Evolutionary conservation across 129 eudicot genomes (phyloP).

Genomic region (Calendula officinalis): DNA sequence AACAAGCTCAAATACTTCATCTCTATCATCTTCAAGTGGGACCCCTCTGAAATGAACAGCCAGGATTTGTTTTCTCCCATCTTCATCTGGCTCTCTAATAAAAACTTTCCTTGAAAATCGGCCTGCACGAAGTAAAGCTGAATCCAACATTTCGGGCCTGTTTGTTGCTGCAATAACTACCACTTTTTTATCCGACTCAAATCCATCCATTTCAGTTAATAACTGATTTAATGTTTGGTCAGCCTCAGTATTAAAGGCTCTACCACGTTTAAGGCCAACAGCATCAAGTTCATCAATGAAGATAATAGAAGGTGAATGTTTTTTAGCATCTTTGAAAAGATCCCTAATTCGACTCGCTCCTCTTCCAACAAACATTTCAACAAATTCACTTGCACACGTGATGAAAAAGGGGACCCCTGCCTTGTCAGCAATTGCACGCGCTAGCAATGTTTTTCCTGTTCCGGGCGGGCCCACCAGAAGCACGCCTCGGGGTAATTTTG

Average conservation of each 20-base stretch:
- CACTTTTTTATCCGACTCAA: conserved; percentile 45
- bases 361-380: conserved; percentile 49
- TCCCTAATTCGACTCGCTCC: conserved; percentile 48
- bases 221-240: conserved; percentile 52
- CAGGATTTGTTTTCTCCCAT: conserved; percentile 49
- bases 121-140: conserved; percentile 51
- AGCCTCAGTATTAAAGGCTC: conserved; percentile 41
- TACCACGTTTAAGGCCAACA: conserved; percentile 39
- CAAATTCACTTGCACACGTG: conserved; percentile 41
- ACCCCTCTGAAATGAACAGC: conserved; percentile 42
- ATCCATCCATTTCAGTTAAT: conserved; percentile 61
- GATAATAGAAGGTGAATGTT: conserved; percentile 37
- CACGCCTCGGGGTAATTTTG: conserved; percentile 36
- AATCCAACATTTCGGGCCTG: conserved; percentile 52
- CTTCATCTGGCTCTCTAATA: conserved; percentile 52
- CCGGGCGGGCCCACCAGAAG: conserved; percentile 50
- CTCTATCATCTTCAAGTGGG: conserved; percentile 40
- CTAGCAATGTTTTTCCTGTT: conserved; percentile 43
- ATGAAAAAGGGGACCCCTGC: conserved; percentile 45
- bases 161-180: conserved; percentile 57
- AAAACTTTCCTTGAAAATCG: conserved; percentile 51
- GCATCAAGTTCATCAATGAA: conserved; percentile 49
- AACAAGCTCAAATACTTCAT: conserved; percentile 34
- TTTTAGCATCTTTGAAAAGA: conserved; percentile 41
- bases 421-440: conserved; percentile 40